A percentile compares a stretch with the other conserved stretches of the same genome.
Evolutionary conservation across 2,329 filamentous ascomycete species (phyloP).

Genomic region (Cyphellophora europaea): DNA sequence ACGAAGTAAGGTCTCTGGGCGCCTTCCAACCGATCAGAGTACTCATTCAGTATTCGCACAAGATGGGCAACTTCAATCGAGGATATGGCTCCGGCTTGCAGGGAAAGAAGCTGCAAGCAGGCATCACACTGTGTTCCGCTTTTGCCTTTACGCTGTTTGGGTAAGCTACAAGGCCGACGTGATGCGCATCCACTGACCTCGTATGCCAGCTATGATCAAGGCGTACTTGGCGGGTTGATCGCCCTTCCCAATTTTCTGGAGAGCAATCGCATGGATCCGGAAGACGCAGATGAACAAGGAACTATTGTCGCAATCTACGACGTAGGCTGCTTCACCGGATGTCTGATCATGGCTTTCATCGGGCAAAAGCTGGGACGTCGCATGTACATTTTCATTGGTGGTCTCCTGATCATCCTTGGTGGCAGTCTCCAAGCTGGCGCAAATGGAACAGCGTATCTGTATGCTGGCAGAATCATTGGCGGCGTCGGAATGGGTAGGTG

Average conservation of each 20-base stretch:
- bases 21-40: too few relatives aligned
- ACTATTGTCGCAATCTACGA: conserved; percentile 42
- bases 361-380: conserved; percentile 29
- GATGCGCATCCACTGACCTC: too few relatives aligned
- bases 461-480: conserved; percentile 15
- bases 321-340: conserved; percentile 30
- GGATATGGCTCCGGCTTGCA: conserved; percentile 7
- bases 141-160: conserved; percentile 13
- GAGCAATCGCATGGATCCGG: conserved; percentile 7
- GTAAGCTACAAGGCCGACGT: too few relatives aligned
- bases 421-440: conserved; percentile 27
- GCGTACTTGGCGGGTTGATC: conserved; percentile 36
- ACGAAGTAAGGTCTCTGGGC: too few relatives aligned
- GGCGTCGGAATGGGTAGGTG: conserved; percentile 10
- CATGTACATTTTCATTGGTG: conserved; percentile 47
- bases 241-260: conserved; percentile 39
- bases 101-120: conserved; percentile 9
- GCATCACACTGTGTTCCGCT: conserved; percentile 11
- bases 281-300: conserved; percentile 37
- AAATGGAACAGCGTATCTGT: conserved; percentile 12
- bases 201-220: conserved; percentile 15
- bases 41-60: too few relatives aligned
- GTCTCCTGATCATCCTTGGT: conserved; percentile 39
- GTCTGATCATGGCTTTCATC: conserved; percentile 26
- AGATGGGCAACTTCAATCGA: conserved; percentile 13